phyloP scores from a whole-genome alignment of 2,329 filamentous ascomycete genomes.

The Fusarium protoensiforme region DNA sequence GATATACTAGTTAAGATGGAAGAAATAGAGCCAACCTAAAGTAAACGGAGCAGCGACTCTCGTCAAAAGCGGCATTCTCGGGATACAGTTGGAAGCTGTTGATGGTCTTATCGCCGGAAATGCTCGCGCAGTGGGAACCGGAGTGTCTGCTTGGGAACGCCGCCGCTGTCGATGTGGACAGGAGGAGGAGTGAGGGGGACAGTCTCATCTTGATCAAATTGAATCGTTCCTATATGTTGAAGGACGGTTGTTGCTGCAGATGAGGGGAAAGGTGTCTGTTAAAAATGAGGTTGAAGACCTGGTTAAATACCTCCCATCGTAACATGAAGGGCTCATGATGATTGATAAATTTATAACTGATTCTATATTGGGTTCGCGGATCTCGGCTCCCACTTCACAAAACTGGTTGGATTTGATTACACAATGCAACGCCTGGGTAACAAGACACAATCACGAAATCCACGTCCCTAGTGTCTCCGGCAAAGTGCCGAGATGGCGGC shows the following conservation, averaged over 20 bases:
- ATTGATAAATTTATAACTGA: not conserved
- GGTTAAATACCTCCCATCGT: not conserved
- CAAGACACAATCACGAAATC: not conserved
- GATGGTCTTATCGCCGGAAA: not conserved
- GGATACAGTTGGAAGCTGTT: conserved; percentile 8
- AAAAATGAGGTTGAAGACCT: not conserved
- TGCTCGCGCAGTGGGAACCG: not conserved
- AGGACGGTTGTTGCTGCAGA: not conserved
- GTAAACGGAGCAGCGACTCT: conserved; percentile 10
- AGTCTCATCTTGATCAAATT: not conserved
- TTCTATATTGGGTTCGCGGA: not conserved
- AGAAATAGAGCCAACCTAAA: not conserved
- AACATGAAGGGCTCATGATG: not conserved
- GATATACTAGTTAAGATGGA: rapidly evolving
- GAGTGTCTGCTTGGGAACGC: not conserved
- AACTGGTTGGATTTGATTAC: not conserved
- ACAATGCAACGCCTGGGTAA: not conserved
- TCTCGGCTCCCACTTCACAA: not conserved
- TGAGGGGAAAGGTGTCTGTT: not conserved
- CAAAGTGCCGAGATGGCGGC: not conserved
- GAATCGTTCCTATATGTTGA: not conserved
- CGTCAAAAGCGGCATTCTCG: conserved; percentile 15
- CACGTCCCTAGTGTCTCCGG: not conserved
- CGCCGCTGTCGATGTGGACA: not conserved
- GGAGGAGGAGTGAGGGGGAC: not conserved